Evolutionary conservation across 345 rosid genomes (phyloP), one percentile per base, ranked within the genome.

Genomic region (Angophora floribunda): DNA sequence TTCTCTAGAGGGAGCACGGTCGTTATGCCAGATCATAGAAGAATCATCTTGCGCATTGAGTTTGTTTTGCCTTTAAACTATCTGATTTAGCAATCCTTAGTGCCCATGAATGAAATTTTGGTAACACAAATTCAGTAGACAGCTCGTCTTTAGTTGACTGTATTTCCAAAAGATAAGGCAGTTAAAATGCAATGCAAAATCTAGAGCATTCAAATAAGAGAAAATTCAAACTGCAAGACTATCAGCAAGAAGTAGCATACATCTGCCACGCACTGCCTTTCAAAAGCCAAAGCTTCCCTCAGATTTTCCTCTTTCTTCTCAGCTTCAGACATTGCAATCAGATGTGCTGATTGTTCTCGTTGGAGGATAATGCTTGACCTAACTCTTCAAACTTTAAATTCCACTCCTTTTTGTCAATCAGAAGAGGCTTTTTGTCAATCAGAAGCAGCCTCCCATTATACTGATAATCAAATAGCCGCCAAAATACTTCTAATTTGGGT

Each of bases 381-480:
- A 95, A 87, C 51, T 93, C 92, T 88, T 92, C 96, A 89, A 90
- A 90, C 41, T 78, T 91, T n/a, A 86, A 89, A 32, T 85, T 91
- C 98, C 96, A 95, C 89, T 95, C 94, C 88, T 95, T 93, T 91
- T 96, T 96, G 94, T 96, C 97, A 44, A 96, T 92, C 8, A 96
- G 95, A 63, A n/a, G n/a, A n/a, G n/a, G n/a, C n/a, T n/a, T n/a
- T n/a, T n/a, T n/a, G n/a, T n/a, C n/a, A n/a, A n/a, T n/a, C n/a
- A n/a, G n/a, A n/a, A 97, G 93, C 55, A 96, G 93, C 85, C 99
- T 98, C 98, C 96, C 96, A 78, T 91, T 95, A 89, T 97, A 94
- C 86, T 95, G 98, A 90, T 96, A 95, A 89, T 96, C 96, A 93
- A 87, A 93, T 86, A 97, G 90, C 99, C 95, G 90, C 45, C 30